A percentile compares a stretch with the other conserved stretches of the same genome.
phyloP scores from a whole-genome alignment of 2,329 filamentous ascomycete genomes.

The Didymella sp. region DNA sequence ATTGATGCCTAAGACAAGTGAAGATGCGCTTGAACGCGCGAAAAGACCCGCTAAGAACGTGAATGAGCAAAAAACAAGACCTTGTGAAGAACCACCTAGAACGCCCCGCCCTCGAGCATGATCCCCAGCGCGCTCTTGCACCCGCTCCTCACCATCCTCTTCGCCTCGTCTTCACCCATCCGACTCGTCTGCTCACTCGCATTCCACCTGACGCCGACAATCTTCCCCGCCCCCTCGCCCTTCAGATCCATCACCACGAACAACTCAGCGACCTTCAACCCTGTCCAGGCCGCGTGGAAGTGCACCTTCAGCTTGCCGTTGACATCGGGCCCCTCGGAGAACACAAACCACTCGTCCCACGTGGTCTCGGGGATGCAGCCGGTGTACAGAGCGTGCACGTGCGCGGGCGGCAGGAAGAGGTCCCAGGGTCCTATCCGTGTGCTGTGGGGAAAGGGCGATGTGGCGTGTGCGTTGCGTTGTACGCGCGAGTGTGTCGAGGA shows the following conservation, averaged over 20 bases:
- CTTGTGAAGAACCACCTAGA: conserved; percentile 54
- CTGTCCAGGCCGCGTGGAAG: conserved; percentile 44
- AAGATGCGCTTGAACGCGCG: background rate
- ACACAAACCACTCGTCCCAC: conserved; percentile 46
- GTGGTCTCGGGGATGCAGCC: conserved; percentile 34
- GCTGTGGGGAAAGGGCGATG: conserved; percentile 5
- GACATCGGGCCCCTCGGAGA: conserved; percentile 42
- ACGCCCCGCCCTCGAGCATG: conserved; percentile 56
- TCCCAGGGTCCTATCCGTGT: conserved; percentile 38
- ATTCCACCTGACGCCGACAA: conserved; percentile 48
- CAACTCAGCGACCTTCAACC: conserved; percentile 43
- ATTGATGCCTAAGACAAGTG: too few relatives aligned
- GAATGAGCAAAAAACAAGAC: background rate
- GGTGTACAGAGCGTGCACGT: conserved; percentile 40
- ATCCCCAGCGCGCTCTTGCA: conserved; percentile 38
- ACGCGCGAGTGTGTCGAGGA: conserved; percentile 18
- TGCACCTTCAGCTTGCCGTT: conserved; percentile 47
- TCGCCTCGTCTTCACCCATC: conserved; percentile 41
- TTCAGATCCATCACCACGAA: conserved; percentile 46
- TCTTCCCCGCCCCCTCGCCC: conserved; percentile 45
- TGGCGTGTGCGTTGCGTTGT: conserved; percentile 27
- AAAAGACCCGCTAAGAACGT: background rate
- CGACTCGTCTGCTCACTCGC: conserved; percentile 17
- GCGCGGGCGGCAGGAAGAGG: conserved; percentile 41
- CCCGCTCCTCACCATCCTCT: conserved; percentile 35